Evolutionary conservation across 2,329 filamentous ascomycete genomes (phyloP), one percentile per base, ranked within the genome.

Genomic region (Trichoderma brevicompactum): DNA sequence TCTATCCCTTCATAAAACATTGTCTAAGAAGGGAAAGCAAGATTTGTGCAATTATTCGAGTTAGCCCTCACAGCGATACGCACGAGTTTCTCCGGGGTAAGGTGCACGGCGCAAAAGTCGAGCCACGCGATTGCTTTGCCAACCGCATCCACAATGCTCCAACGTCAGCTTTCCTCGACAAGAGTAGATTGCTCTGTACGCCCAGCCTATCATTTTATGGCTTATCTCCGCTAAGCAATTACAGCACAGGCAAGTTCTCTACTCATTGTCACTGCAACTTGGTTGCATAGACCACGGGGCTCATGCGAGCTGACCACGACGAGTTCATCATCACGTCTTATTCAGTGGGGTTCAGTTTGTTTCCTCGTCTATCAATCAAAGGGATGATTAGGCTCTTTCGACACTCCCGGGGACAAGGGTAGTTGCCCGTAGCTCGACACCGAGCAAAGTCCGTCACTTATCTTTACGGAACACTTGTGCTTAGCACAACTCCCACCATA

Each of bases 1-100:
- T 60, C 34, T 17, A 17, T 38, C 34, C 46, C 59, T 52, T 61
- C 17, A 62, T 44, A 36, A 53, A 43, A 62, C 48, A 53, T 36
- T 53, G 48, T 62, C 59, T 62, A 23, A 53, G 53, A 10, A 62
- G 38, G 28, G 41, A 58, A 34, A 46, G 34, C 28, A 46, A n/a
- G 43, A 12, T 46, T 9, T 13, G 41, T 46, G 9, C 53, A 13
- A 10, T 19, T 36, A 36, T 61, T 53, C 28, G 10, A 43, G 40
- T 28, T 58, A 13, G 13, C 40, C 55, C 38, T 19, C 46, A 34
- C 12, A 15, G 44, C 19, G 41, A 48, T 49, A 7, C 28, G 19
- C 23, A 61, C 19, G 19, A n/a, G 15, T 17, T 17, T 17, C 7
- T 19, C 15, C 13, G 40, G 23, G 23, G 23, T n/a, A 10, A 34